These are phyloP conservation scores for Aspergillus indologenus DNA, from an alignment of 495 filamentous ascomycete genomes.

Conservation along the genomic window DNA sequence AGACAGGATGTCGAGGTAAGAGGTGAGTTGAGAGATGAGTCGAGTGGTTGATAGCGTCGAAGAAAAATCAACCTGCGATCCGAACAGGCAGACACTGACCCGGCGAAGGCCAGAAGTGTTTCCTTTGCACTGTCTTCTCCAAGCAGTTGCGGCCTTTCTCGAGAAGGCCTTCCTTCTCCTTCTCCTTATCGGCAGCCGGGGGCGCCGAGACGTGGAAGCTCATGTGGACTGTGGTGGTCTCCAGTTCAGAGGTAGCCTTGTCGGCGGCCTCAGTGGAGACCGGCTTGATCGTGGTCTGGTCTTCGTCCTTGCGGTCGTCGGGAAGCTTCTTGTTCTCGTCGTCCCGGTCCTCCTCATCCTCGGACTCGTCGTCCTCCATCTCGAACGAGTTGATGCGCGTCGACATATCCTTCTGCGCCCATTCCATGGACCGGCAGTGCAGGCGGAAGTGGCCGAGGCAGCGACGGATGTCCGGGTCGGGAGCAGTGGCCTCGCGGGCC, in stretches of 20 bases:
- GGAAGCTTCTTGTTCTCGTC: conserved; percentile 1
- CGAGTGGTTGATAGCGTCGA: not conserved
- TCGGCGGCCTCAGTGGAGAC: not conserved
- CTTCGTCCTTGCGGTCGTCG: conserved; percentile 9
- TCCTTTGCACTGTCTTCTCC: conserved; percentile 20
- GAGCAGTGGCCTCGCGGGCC: conserved; percentile 39
- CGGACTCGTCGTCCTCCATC: conserved; percentile 38
- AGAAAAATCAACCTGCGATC: conserved; percentile 15
- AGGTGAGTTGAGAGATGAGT: not conserved
- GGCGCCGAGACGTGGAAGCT: conserved; percentile 16
- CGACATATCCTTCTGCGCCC: conserved; percentile 44
- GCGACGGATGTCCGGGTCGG: conserved; percentile 42
- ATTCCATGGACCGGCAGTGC: conserved; percentile 37
- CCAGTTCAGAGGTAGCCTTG: not conserved
- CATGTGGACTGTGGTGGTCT: conserved; percentile 11
- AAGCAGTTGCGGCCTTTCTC: conserved; percentile 25
- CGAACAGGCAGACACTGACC: conserved; percentile 24
- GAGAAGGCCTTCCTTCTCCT: conserved; percentile 18
- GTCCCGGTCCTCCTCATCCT: conserved; percentile 28
- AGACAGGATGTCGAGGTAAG: conserved; percentile 5
- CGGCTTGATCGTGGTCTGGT: not conserved
- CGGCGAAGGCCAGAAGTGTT: conserved; percentile 22
- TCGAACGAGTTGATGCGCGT: conserved; percentile 43
- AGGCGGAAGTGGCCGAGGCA: conserved; percentile 43
- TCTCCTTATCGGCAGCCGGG: not conserved